Evolutionary conservation across 1,284 basidiomycete species (phyloP), one percentile per base, ranked within the genome.

Genomic region (Cutaneotrichosporon sp.): DNA sequence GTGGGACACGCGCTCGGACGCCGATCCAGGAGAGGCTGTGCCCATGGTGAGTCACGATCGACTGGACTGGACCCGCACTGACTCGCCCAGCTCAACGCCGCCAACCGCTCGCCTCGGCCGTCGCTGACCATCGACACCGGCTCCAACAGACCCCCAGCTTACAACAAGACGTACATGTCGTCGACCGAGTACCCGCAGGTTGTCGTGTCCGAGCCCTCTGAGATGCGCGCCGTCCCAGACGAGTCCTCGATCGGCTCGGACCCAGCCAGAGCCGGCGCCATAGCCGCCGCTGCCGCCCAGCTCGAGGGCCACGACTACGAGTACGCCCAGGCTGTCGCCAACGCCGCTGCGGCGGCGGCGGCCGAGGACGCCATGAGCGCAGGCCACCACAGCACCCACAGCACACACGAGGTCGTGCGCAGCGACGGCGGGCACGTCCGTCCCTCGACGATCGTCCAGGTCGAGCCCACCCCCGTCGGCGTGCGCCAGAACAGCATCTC

Each of bases 281-380:
- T 50, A n/a, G 47, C 47, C 24, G 47, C 47, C 5, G 47, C 47
- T 31, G 47, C 47, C 8, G 47, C 47, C 27, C 24, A 50, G 27
- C 47, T 50, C 14, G 47, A 50, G 47, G 33, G 34, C 33, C 51
- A 53, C 51, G 47, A 50, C 25, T 50, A 50, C 47, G 47, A 50
- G 25, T 50, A 50, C 16, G 25, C 47, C 16, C 47, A 50, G 18
- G 47, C 47, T 16, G 25, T 27, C 18, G 47, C 47, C 27, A 50
- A 50, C 47, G 47, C 25, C 5, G 45, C 36, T 42, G 36, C 47
- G 13, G 47, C 47, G 13, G 47, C 47, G 7, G 38, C 38, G 18
- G 18, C 16, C 18, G 7, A 42, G 38, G 38, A 42, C 18, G 38
- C 18, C 38, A 18, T n/a, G 4, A n/a, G 4, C 38, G 7, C 38